A percentile compares a stretch with the other conserved stretches of the same genome.
phyloP scores from a whole-genome alignment of 2,329 filamentous ascomycete genomes.

The Thyridium curvatum region DNA sequence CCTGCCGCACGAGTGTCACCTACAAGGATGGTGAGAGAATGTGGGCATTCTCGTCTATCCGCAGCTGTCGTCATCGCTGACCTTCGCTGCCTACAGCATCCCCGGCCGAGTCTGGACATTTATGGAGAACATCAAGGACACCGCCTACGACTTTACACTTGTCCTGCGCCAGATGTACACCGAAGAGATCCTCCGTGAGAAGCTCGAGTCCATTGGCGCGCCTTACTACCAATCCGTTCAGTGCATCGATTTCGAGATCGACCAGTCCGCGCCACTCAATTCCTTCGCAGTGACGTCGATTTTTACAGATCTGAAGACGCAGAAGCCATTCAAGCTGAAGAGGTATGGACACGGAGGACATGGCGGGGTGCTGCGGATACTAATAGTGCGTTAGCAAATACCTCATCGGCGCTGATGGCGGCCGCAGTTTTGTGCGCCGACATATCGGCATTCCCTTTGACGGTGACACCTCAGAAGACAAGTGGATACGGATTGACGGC shows the following conservation, averaged over 20 bases:
- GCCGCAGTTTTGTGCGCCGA: constrained; percentile 39
- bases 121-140: constrained; percentile 46
- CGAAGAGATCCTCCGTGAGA: constrained; percentile 43
- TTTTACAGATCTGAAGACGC: constrained; percentile 6
- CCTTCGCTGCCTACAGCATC: constrained; percentile 3
- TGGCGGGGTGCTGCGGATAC: constrained; percentile 5
- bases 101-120: constrained; percentile 42
- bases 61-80: neutral
- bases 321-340: constrained; percentile 7
- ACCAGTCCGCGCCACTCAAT: constrained; percentile 19
- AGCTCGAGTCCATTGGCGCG: constrained; percentile 26
- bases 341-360: neutral
- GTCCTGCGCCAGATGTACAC: constrained; percentile 50
- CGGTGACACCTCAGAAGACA: constrained; percentile 39
- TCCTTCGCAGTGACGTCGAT: constrained; percentile 18
- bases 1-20: constrained; percentile 40
- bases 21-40: constrained; percentile 41
- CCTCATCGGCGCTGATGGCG: constrained; percentile 45
- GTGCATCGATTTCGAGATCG: constrained; percentile 28
- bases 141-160: constrained; percentile 43
- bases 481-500: constrained; percentile 48
- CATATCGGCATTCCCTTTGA: constrained; percentile 40
- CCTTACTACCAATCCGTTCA: constrained; percentile 25
- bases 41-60: constrained; percentile 6
- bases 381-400: constrained; percentile 26